A percentile compares a stretch with the other conserved stretches of the same genome.
Evolutionary conservation across 2,329 filamentous ascomycete genomes (phyloP).

Genomic region (Fusarium zealandicum): DNA sequence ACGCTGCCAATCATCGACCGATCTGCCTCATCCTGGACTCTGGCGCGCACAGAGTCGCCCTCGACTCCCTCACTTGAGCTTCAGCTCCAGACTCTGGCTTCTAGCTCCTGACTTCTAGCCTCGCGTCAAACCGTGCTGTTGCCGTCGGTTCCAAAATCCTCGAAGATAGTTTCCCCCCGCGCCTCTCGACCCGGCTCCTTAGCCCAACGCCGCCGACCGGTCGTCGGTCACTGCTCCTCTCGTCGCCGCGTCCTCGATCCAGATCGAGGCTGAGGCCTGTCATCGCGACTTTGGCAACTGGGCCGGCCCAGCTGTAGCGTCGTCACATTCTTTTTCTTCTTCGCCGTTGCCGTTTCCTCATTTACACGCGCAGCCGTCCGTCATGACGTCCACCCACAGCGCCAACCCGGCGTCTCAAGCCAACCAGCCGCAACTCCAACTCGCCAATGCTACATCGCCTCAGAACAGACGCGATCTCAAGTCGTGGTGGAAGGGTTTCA

Average conservation of each 20-base stretch:
- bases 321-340: slow-evolving; percentile 21
- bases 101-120: slow-evolving; percentile 30
- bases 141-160: slow-evolving; percentile 21
- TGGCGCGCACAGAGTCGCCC: slow-evolving; percentile 34
- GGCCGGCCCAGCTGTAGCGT: slow-evolving; percentile 41
- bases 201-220: slow-evolving; percentile 18
- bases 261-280: slow-evolving; percentile 34
- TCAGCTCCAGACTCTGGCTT: slow-evolving; percentile 28
- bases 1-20: slow-evolving; percentile 43
- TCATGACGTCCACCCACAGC: slow-evolving; percentile 49
- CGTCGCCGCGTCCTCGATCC: slow-evolving; percentile 25
- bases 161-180: background rate
- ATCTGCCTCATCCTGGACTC: slow-evolving; percentile 32
- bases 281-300: slow-evolving; percentile 40
- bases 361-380: slow-evolving; percentile 26
- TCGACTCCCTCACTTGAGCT: slow-evolving; percentile 34
- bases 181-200: slow-evolving; percentile 14
- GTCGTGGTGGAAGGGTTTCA: slow-evolving; percentile 98
- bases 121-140: slow-evolving; percentile 25
- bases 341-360: slow-evolving; percentile 11
- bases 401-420: slow-evolving; percentile 44
- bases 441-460: slow-evolving; percentile 66
- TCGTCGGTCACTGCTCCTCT: slow-evolving; percentile 26
- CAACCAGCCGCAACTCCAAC: slow-evolving; percentile 41
- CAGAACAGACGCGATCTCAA: slow-evolving; percentile 87